Percentiles rank a stretch among this genome's conserved stretches.
These are phyloP conservation scores for Novymonas esmeraldas DNA, from an alignment of 208 protist species.

Conservation along the genomic window DNA sequence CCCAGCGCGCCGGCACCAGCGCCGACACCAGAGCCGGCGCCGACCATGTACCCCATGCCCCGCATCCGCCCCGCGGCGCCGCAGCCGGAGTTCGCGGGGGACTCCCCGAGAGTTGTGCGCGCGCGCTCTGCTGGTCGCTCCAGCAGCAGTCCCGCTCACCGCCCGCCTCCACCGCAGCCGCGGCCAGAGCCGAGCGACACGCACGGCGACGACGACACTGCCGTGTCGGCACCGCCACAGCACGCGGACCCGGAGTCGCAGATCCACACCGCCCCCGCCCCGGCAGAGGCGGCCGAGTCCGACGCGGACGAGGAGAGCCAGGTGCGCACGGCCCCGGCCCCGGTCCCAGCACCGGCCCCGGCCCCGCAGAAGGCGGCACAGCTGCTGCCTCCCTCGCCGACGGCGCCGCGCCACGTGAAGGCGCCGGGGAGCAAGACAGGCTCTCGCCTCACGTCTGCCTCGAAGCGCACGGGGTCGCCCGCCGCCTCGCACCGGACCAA, in stretches of 20 bases:
- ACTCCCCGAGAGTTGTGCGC: conserved; percentile 17
- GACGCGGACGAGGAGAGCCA: conserved; percentile 9
- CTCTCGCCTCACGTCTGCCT: background rate
- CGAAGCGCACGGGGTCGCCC: background rate
- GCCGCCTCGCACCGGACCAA: background rate
- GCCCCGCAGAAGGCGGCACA: background rate
- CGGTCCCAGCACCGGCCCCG: conserved; percentile 11
- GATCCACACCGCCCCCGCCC: background rate
- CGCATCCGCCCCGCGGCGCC: background rate
- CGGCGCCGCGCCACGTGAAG: background rate
- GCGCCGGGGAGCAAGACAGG: background rate
- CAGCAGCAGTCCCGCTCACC: background rate
- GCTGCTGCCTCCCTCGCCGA: background rate
- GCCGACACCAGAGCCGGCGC: background rate
- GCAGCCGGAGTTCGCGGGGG: conserved; percentile 8
- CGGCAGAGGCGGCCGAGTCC: background rate
- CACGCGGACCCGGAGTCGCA: background rate
- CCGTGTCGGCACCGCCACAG: too few species aligned
- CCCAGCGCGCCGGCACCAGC: background rate
- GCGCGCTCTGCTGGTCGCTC: conserved; percentile 3
- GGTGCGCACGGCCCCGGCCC: conserved; percentile 11
- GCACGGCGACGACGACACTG: background rate
- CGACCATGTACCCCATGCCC: background rate
- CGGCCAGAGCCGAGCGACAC: background rate
- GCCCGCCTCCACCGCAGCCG: background rate